Base-by-base conservation (phyloP, 257 asterid species). In the Solanum pennellii region DNA sequence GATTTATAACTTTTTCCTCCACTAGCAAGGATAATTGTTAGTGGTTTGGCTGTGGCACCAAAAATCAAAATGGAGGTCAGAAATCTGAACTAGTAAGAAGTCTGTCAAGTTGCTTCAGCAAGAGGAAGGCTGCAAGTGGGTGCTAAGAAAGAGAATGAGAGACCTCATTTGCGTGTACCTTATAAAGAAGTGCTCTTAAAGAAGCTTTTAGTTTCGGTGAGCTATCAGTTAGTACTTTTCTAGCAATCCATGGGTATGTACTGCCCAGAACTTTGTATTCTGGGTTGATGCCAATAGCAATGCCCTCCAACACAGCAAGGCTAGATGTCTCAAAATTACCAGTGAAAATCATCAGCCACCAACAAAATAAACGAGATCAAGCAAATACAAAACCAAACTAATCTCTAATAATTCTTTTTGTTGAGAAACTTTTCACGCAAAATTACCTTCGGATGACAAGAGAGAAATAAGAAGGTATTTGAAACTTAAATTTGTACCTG, bases 201-300 rank as follows among this genome's bases (percentile, higher is more conserved):
- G 99, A 91, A 20, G 98, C 93, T 87, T 90, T 90, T 93, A 97
- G 90, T 89, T 94, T 97, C 5, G 97, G 95, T 39, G 99, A 97
- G 91, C 94, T 90, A 91, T 94, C 98, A 84, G 95, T 95, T 45
- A 97, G 96, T 80, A 97, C 98, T 90, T 97, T 97, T 88, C 95
- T 93, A 62, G 99, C 99, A 86, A 97, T 97, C 98, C 98, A 97
- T 87, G 99, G 99, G 88, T 97, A 97, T 23, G 99, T 95, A 90
- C 95, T 97, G 87, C 99, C 98, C 92, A 97, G 90, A 90, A 97
- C 99, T 92, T 97, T 97, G 93, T 97, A 97, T 88, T 91, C 88
- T 74, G 97, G 98, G 76, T 97, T 91, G 82, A 86, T 90, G 93
- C 94, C 90, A 86, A 97, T 90, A 80, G 98, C 99, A 87, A 97